Evolutionary conservation across 2,329 filamentous ascomycete genomes (phyloP), one percentile per base, ranked within the genome.

Genomic region (Neoascochyta sp.): DNA sequence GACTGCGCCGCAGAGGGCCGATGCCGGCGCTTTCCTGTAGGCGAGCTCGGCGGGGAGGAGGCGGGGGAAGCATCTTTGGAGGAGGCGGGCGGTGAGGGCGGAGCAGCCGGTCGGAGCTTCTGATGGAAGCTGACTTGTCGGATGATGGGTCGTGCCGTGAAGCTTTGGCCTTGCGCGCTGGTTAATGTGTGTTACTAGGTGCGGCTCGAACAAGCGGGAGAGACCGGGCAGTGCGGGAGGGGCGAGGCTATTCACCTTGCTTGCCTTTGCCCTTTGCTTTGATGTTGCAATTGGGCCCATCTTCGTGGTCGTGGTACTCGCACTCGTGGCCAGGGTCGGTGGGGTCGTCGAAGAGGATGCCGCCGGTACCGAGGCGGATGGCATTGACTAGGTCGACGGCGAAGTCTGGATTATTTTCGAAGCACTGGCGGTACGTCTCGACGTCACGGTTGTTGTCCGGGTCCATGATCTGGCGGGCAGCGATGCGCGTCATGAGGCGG

Each of bases 401-500:
- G 32, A 76, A 76, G 34, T 72, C 68, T 1, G 70, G 59, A 41
- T 65, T 70, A 37, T 61, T 54, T 16, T 66, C 61, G 48, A 75
- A 73, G 44, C 71, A 74, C 22, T 60, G 57, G 20, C 66, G 65
- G 43, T 76, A 76, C 4, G 62, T 64, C 15, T 68, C 63, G 3
- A 70, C 66, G 46, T 73, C 65, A 34, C 67, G 65, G 22, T 72
- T 63, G 31, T 59, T 67, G 16, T 67, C 69, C 0, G 72, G 71
- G 41, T 75, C 72, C 72, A 76, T 75, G 38, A 75, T 73, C 54
- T 76, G 73, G 15, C 73, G 60, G 4, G 73, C 73, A n/a, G 72
- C 72, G 26, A 76, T 75, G 39, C 64, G 62, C 31, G 68, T 67
- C 65, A 75, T 70, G 12, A 75, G 57, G 16, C 52, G 60, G 19